A percentile compares a stretch with the other conserved stretches of the same genome.
phyloP scores from a whole-genome alignment of 805 yeast species.

The Kazachstania psychrophila region DNA sequence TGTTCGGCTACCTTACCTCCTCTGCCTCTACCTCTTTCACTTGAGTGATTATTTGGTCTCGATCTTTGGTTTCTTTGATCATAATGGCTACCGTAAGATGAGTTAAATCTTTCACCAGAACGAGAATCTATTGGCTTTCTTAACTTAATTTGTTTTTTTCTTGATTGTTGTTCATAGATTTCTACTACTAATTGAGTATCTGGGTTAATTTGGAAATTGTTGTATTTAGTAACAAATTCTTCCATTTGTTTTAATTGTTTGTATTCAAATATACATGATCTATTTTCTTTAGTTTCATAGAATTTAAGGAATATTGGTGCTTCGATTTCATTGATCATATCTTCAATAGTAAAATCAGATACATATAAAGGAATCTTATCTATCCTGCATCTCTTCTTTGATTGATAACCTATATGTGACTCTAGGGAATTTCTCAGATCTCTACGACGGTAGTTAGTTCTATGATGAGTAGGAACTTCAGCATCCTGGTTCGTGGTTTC shows the following conservation, averaged over 20 bases:
- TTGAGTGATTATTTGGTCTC: neutral
- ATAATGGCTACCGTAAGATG: constrained; percentile 7
- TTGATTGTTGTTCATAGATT: constrained; percentile 10
- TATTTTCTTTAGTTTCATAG: constrained; percentile 22
- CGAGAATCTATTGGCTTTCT: neutral
- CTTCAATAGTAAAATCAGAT: constrained; percentile 27
- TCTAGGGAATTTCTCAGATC: constrained; percentile 27
- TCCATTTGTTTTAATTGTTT: constrained; percentile 15
- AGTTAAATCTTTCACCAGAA: neutral
- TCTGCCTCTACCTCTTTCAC: neutral
- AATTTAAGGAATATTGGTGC: constrained; percentile 16
- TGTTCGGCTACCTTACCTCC: neutral
- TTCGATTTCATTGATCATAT: constrained; percentile 25
- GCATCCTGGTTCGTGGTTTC: no score
- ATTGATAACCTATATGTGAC: constrained; percentile 12
- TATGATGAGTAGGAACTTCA: no score
- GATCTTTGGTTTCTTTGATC: neutral
- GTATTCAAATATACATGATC: constrained; percentile 26
- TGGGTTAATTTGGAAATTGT: constrained; percentile 16
- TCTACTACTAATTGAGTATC: constrained; percentile 18
- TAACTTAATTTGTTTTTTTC: neutral
- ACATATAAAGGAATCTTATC: constrained; percentile 22
- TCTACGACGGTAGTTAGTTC: constrained; percentile 29
- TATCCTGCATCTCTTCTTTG: constrained; percentile 19
- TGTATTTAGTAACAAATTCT: constrained; percentile 17